Evolutionary conservation across 331 rosid genomes (phyloP), one percentile per base, ranked within the genome.

Genomic region (Prunus yedoensis): DNA sequence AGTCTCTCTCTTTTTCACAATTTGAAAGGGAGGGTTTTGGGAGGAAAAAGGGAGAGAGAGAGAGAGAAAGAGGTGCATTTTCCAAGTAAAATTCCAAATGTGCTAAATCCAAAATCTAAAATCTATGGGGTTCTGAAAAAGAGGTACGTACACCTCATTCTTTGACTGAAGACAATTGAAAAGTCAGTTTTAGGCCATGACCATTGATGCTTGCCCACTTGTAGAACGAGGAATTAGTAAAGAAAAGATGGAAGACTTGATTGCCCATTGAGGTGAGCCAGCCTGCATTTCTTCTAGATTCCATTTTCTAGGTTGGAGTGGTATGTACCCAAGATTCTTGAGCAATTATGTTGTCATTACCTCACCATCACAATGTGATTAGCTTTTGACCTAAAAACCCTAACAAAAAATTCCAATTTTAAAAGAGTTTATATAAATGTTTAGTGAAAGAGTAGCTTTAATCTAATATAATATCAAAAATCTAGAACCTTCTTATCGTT

Each of bases 41-140:
- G 18, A 27, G 43, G 50, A 50, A 16, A 38, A 27, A 47, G 43
- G 17, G 56, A 18, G 25, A 62, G 58, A 41, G 67, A 56, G 66
- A 23, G n/a, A n/a, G 38, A 12, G 27, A 80, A 53, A 43, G 84
- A 51, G 58, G 79, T 47, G 38, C 88, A 81, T 85, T 89, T 82
- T 83, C 87, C 90, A 41, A 84, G 79, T 64, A 78, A 78, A 81
- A 80, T 70, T 77, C 80, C 71, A 38, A 75, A 21, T 59, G 23
- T 28, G 10, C 23, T 56, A 17, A 20, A 23, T 64, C 63, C 43
- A 58, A 7, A 32, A 17, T 70, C 63, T 41, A 35, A 63, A 69
- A 77, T 70, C 56, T 47, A 11, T 58, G 30, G 76, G 74, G 70
- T 54, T 59, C 20, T 18, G 74, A 82, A 77, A 77, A 73, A 68